Conservation (phyloP, 257 asterid genomes). For the Lantana camara region DNA sequence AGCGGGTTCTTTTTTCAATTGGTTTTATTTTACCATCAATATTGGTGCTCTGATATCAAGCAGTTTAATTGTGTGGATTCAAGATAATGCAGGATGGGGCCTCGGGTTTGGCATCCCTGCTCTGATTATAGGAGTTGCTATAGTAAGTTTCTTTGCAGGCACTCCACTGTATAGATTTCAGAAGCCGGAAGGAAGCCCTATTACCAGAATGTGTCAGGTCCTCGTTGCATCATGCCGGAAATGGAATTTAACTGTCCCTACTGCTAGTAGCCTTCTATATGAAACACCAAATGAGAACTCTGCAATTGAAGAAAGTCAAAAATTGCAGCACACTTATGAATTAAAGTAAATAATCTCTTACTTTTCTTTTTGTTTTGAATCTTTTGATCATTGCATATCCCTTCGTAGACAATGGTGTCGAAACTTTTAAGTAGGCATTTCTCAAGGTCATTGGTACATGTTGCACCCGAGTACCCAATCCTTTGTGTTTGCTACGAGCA, state of each 20-base stretch:
- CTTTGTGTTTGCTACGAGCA: no score
- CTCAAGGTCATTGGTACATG: no score
- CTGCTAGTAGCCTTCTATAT: slow-evolving; percentile 68
- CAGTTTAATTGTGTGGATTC: slow-evolving; percentile 91
- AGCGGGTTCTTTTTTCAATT: slow-evolving; percentile 94
- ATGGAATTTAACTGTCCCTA: slow-evolving; percentile 60
- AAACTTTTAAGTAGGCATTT: no score
- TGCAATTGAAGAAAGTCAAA: slow-evolving; percentile 92
- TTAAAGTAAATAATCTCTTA: slow-evolving; percentile 42
- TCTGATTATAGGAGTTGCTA: slow-evolving; percentile 73
- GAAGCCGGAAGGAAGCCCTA: slow-evolving; percentile 97
- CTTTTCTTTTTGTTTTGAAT: no score
- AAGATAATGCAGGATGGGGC: slow-evolving; percentile 98
- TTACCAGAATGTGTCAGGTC: slow-evolving; percentile 94
- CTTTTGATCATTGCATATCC: no score
- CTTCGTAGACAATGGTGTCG: no score
- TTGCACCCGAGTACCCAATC: no score
- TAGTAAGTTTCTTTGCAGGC: slow-evolving; percentile 79
- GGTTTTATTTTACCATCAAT: slow-evolving; percentile 92
- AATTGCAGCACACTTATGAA: slow-evolving; percentile 82
- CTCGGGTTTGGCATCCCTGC: slow-evolving; percentile 96
- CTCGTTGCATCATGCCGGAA: slow-evolving; percentile 76
- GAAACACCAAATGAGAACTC: slow-evolving; percentile 80
- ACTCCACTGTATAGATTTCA: slow-evolving; percentile 87
- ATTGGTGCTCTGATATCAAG: slow-evolving; percentile 89